Evolutionary conservation across 306 rosid genomes (phyloP), one percentile per base, ranked within the genome.

Genomic region (Neltuma alba): DNA sequence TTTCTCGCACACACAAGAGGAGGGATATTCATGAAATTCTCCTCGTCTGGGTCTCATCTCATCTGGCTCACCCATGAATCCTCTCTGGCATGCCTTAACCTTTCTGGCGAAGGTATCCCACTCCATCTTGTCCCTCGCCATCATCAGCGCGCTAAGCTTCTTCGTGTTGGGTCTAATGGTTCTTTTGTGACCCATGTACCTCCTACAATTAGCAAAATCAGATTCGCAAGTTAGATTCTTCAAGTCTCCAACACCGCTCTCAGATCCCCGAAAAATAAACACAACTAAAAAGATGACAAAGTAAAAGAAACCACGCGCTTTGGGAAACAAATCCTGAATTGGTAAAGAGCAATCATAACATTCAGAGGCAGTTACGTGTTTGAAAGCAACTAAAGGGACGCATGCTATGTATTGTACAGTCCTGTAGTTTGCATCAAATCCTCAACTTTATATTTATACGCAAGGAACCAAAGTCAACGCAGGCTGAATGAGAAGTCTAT

Each of bases 51-150:
- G 92, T 87, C 82, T 89, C 92, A 93, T 81, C 85, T 93, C 98
- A 31, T 93, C 96, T 2, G 99, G 99, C 52, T 96, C 98, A 69
- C 99, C 99, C 97, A 90, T 90, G 90, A 93, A 96, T 81, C 97
- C 98, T 82, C 88, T 87, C 69, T 93, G 98, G 80, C 89, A 81
- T 33, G 94, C 75, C 85, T 86, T 89, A 16, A 93, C 94, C 89
- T 89, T 93, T 79, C 83, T 83, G 36, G 93, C 66, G 74, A 93
- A 93, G 60, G 88, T 87, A 78, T 88, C 89, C 98, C 97, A 91
- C 64, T 86, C 94, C 96, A 91, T 93, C 80, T 85, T 31, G 72
- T 86, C 83, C 86, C 98, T 91, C 58, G 83, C 91, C 87, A 75
- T 81, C 34, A 93, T 83, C 71, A 96, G 80, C 68, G 93, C 85